Evolutionary conservation across 768 basidiomycete species (phyloP), one percentile per base, ranked within the genome.

Genomic region (Termitomyces sp.): DNA sequence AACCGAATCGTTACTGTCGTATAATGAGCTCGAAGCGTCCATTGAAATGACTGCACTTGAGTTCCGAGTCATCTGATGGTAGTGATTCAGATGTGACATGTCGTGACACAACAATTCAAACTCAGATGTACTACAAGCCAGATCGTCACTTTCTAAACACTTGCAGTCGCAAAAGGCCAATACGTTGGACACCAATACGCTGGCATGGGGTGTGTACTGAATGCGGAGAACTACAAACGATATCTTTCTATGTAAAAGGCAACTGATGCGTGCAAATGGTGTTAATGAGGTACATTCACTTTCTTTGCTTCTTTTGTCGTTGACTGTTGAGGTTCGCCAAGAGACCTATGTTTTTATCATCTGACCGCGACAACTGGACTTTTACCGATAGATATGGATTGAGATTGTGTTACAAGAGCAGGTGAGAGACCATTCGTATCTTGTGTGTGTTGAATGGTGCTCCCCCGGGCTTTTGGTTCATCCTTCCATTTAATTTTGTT

Each of bases 321-420:
- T 47, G 46, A 21, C 29, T 10, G 17, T 10, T 53, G 25, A 14
- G 45, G 4, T n/a, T 23, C n/a, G 27, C 21, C 53, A 46, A 43
- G 35, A 45, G 32, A n/a, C 54, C 21, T 29, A 31, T 47, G 37
- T 56, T 48, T 48, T 41, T 12, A 17, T 56, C 54, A 56, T 47
- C 45, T 48, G 54, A 56, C 38, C 31, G 35, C 11, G 5, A 19
- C 32, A 7, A 54, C 6, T 25, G 5, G 17, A 19, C 27, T 19
- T 41, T 41, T 7, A 21, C 19, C 21, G 19, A 37, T 19, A 29
- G 16, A 42, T 31, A 41, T 40, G 29, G 25, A 31, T 16, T 31
- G 25, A 2, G 4, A 19, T 42, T 21, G 29, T 42, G 7, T 35
- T 54, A 35, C 23, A 35, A 25, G 17, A 35, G 53, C 32, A 42